Conservation (phyloP, 2,329 filamentous ascomycete species). For the Fusarium kyushuense region DNA sequence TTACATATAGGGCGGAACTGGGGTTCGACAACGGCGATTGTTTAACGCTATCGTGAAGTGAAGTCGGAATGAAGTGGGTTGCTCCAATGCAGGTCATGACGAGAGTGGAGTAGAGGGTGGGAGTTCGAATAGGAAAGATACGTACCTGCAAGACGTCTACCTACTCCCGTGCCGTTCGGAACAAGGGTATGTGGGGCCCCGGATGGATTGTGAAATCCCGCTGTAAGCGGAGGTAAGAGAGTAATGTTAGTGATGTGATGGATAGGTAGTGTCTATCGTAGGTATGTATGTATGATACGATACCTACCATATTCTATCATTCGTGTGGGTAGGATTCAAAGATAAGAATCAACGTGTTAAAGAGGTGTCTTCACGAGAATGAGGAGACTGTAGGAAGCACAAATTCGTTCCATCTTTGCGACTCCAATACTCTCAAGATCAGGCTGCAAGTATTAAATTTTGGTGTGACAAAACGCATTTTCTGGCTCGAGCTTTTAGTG, state of each 20-base stretch:
- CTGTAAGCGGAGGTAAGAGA: slow-evolving; percentile 21
- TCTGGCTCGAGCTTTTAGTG: slow-evolving; percentile 3
- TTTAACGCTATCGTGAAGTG: slow-evolving; percentile 43
- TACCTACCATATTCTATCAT: not conserved
- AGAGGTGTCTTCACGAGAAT: not conserved
- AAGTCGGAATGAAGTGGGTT: slow-evolving; percentile 24
- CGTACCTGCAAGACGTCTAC: slow-evolving; percentile 30
- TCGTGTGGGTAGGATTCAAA: not conserved
- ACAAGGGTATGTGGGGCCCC: slow-evolving; percentile 31
- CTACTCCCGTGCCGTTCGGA: slow-evolving; percentile 25
- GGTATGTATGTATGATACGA: not conserved
- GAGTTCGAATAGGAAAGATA: slow-evolving; percentile 23
- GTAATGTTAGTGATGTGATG: not conserved
- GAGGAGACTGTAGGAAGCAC: too few relatives aligned
- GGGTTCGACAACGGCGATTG: slow-evolving; percentile 22
- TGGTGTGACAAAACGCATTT: slow-evolving; percentile 17
- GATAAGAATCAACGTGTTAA: too few relatives aligned
- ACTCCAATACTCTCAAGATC: not conserved
- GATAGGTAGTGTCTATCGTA: not conserved
- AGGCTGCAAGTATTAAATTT: not conserved
- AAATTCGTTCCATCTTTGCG: too few relatives aligned
- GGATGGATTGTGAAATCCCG: slow-evolving; percentile 11
- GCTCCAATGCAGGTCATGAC: slow-evolving; percentile 24
- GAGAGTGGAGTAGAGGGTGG: slow-evolving; percentile 9
- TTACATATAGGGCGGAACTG: not conserved